Evolutionary conservation across 768 basidiomycete species (phyloP), one percentile per base, ranked within the genome.

Genomic region (Pisolithus sp.): DNA sequence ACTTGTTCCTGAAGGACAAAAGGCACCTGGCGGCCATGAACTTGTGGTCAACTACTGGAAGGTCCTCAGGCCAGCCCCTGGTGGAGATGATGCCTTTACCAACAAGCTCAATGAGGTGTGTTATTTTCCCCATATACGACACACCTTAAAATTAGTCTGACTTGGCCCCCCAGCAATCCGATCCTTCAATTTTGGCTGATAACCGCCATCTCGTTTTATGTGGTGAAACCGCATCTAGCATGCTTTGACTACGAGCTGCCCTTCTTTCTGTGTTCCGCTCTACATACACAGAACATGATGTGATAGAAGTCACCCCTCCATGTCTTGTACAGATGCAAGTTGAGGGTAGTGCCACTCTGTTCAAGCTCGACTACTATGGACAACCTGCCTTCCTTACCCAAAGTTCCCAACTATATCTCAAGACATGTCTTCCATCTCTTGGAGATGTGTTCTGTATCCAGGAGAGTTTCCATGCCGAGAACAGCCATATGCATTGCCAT

Each of bases 391-490:
- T 89, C 76, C 80, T 98, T 53, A 97, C 96, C 7, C 96, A 98
- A 71, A 91, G 88, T 62, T 93, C 91, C 36, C 96, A 99, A 71
- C 76, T 99, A 39, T 98, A 98, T 71, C 80, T 99, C 55, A 95
- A 99, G 71, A 97, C 96, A 0, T 96, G 92, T 66, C 72, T 98
- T 47, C 93, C 95, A 7, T 83, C 83, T 59, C 75, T 98, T 37
- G 96, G 96, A n/a, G 96, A 99, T 65, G 96, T 98, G 3, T 99
- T 92, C 70, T 97, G 93, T 64, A 83, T 98, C 12, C 94, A 98
- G 67, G 95, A 98, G 74, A 89, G 86, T 70, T 99, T 98, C 79
- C 76, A n/a, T n/a, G 96, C 0, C n/a, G 96, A 99, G 70, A 98
- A 99, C 78, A 87, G 89, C 61, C 88, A 91, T 57, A 93, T 90